A percentile compares a stretch with the other conserved stretches of the same genome.
phyloP scores from a whole-genome alignment of 2,329 filamentous ascomycete genomes.

The Rhytidhysteron rufulum region DNA sequence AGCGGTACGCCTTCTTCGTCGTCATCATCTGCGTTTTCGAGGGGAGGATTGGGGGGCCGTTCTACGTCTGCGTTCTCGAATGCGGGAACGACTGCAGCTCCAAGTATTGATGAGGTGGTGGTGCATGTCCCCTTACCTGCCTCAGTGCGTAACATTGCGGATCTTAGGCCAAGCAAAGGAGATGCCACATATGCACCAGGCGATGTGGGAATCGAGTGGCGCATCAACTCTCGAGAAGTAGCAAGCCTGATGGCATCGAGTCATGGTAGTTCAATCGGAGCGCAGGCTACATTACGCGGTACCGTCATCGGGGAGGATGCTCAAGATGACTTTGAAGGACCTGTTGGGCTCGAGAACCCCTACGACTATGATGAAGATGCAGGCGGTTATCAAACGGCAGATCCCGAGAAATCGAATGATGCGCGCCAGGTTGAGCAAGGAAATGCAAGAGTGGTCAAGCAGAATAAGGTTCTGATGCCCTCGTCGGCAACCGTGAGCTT shows the following conservation, averaged over 20 bases:
- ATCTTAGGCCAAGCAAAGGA: slow-evolving; percentile 73
- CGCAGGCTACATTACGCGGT: slow-evolving; percentile 71
- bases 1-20: slow-evolving; percentile 15
- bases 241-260: slow-evolving; percentile 39
- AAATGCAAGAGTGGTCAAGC: slow-evolving; percentile 56
- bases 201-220: slow-evolving; percentile 75
- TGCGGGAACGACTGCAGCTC: slow-evolving; percentile 32
- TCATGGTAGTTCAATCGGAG: slow-evolving; percentile 50
- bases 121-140: slow-evolving; percentile 76
- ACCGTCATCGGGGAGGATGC: slow-evolving; percentile 66
- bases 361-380: slow-evolving; percentile 31
- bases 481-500: slow-evolving; percentile 45
- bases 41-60: slow-evolving; percentile 17
- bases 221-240: slow-evolving; percentile 73
- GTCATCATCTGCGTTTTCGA: slow-evolving; percentile 36
- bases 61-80: slow-evolving; percentile 33
- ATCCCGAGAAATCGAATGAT: slow-evolving; percentile 8
- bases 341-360: slow-evolving; percentile 17
- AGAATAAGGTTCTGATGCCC: slow-evolving; percentile 51
- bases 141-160: slow-evolving; percentile 76
- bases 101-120: slow-evolving; percentile 67
- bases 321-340: slow-evolving; percentile 41
- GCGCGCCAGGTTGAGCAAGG: slow-evolving; percentile 23
- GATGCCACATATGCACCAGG: slow-evolving; percentile 78
- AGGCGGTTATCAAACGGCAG: slow-evolving; percentile 19